A percentile compares a stretch with the other conserved stretches of the same genome.
Conservation (phyloP, 495 filamentous ascomycete genomes). For the Penicillium odoratum region DNA sequence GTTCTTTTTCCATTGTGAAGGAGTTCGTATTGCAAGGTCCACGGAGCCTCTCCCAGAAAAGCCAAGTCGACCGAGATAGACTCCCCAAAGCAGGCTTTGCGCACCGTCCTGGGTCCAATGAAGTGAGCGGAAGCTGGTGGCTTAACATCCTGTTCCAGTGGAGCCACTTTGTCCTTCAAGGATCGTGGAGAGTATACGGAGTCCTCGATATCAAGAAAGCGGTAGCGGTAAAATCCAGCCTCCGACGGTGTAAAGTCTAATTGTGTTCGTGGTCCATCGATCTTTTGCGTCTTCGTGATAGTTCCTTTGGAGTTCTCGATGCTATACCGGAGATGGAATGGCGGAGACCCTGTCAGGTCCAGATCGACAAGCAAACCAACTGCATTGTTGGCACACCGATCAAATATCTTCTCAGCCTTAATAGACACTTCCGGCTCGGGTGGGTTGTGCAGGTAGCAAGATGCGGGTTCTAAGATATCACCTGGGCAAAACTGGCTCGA, state of each 20-base stretch:
- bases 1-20: constrained; percentile 84
- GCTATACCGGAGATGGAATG: constrained; percentile 75
- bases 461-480: constrained; percentile 87
- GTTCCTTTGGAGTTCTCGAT: constrained; percentile 60
- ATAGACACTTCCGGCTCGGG: constrained; percentile 79
- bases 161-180: constrained; percentile 53
- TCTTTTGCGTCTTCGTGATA: constrained; percentile 47
- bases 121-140: constrained; percentile 83
- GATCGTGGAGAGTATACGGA: constrained; percentile 63
- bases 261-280: constrained; percentile 71
- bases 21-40: constrained; percentile 89
- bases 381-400: constrained; percentile 91
- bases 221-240: constrained; percentile 84
- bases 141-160: constrained; percentile 85
- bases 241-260: constrained; percentile 77
- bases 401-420: constrained; percentile 74
- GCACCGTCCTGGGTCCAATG: constrained; percentile 47
- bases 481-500: constrained; percentile 78
- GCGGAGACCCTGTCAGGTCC: constrained; percentile 85
- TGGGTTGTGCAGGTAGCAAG: constrained; percentile 86
- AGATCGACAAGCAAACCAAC: constrained; percentile 86
- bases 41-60: constrained; percentile 79
- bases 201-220: constrained; percentile 78
- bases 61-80: constrained; percentile 68
- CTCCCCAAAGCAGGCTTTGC: constrained; percentile 79